phyloP scores from a whole-genome alignment of 371 early-diverging fungal species.

The Syncephalis fuscata region DNA sequence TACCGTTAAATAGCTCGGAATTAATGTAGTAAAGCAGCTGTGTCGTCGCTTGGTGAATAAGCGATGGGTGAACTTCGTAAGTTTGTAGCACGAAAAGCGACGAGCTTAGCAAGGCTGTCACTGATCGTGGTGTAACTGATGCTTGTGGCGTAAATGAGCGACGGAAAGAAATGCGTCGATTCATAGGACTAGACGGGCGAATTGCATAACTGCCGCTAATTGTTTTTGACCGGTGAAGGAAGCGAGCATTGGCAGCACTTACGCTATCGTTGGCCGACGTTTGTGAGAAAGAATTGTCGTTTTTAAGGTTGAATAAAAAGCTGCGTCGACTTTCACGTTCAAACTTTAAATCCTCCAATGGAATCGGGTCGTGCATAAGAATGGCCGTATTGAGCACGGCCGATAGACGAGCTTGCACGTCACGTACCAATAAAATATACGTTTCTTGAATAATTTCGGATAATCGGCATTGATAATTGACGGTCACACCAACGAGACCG shows the following conservation, averaged over 20 bases:
- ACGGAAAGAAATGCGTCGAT: too few relatives aligned
- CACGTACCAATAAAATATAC: conserved; percentile 33
- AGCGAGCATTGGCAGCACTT: too few relatives aligned
- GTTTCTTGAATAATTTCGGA: conserved; percentile 48
- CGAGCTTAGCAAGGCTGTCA: conserved; percentile 41
- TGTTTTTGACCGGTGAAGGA: too few relatives aligned
- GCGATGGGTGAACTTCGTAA: conserved; percentile 46
- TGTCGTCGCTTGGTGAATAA: conserved; percentile 44
- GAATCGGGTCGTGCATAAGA: conserved; percentile 53
- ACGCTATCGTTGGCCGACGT: too few relatives aligned
- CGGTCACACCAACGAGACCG: conserved; percentile 39
- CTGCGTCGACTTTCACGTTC: conserved; percentile 30
- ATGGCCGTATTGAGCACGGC: conserved; percentile 41
- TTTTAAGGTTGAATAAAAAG: conserved; percentile 7
- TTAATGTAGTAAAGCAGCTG: conserved; percentile 61
- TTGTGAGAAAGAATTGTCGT: too few relatives aligned
- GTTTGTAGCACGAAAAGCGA: conserved; percentile 34
- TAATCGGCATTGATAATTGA: conserved; percentile 34
- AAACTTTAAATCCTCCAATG: conserved; percentile 42
- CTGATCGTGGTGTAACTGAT: conserved; percentile 28
- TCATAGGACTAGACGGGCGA: too few relatives aligned
- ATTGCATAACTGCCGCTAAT: too few relatives aligned
- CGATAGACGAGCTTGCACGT: conserved; percentile 34
- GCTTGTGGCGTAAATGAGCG: too few relatives aligned
- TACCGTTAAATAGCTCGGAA: conserved; percentile 64